Conservation (phyloP, 768 basidiomycete genomes). For the Russula foetens region DNA sequence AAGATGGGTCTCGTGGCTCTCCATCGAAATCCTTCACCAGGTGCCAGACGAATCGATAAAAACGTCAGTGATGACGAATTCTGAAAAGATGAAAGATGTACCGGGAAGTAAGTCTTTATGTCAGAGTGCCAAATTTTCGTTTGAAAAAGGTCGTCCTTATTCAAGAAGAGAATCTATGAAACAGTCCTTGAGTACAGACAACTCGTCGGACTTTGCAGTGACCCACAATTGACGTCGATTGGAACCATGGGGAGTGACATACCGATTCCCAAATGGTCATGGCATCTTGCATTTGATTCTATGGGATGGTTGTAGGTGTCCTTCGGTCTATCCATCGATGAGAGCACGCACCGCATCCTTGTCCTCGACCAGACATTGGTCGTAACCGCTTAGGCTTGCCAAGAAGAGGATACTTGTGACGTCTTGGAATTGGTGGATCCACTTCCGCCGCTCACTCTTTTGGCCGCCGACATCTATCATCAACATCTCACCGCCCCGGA, state of each 20-base stretch:
- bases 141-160: slow-evolving; percentile 92
- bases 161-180: slow-evolving; percentile 79
- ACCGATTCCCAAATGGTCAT: slow-evolving; percentile 98
- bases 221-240: slow-evolving; percentile 78
- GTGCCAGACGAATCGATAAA: neutral
- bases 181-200: neutral
- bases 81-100: slow-evolving; percentile 27
- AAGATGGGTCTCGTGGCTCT: slow-evolving; percentile 57
- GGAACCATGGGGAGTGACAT: slow-evolving; percentile 97
- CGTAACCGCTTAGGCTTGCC: slow-evolving; percentile 87
- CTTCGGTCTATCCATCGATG: neutral
- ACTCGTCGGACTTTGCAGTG: neutral
- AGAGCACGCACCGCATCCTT: slow-evolving; percentile 65
- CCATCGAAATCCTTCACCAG: slow-evolving; percentile 94
- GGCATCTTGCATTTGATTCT: slow-evolving; percentile 99
- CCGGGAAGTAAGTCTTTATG: slow-evolving; percentile 86
- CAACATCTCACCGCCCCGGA: slow-evolving; percentile 75
- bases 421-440: slow-evolving; percentile 94
- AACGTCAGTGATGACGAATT: neutral
- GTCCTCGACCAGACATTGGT: slow-evolving; percentile 91
- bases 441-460: slow-evolving; percentile 87
- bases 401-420: slow-evolving; percentile 90
- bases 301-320: slow-evolving; percentile 8
- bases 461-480: slow-evolving; percentile 95
- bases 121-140: slow-evolving; percentile 74